A percentile compares a stretch with the other conserved stretches of the same genome.
Conservation (phyloP, 1,139 yeast genomes). For the Suhomyces atakaporum region DNA sequence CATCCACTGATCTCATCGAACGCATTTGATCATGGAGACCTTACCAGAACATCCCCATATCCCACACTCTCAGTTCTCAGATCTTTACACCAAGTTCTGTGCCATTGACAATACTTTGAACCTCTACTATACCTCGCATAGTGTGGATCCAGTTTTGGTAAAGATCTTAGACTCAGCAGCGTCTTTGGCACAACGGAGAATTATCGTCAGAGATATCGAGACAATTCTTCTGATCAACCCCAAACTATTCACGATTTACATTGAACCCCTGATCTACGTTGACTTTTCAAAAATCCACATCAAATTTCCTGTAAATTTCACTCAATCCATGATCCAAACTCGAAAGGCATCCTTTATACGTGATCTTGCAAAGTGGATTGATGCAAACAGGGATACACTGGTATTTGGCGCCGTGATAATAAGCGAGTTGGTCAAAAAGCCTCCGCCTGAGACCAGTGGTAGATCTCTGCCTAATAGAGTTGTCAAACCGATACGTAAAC, state of each 20-base stretch:
- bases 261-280: slow-evolving; percentile 7
- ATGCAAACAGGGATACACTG: slow-evolving; percentile 5
- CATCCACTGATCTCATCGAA: too few species aligned
- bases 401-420: slow-evolving; percentile 4
- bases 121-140: slow-evolving; percentile 31
- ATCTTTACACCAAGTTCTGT: slow-evolving; percentile 14
- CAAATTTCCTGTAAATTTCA: slow-evolving; percentile 13
- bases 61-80: slow-evolving; percentile 7
- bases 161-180: slow-evolving; percentile 25
- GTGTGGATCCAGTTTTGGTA: slow-evolving; percentile 24
- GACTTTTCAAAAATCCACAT: slow-evolving; percentile 12
- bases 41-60: slow-evolving; percentile 8
- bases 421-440: slow-evolving; percentile 7
- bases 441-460: neutral
- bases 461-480: slow-evolving; percentile 22
- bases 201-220: slow-evolving; percentile 21
- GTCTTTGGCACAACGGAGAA: slow-evolving; percentile 18
- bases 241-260: slow-evolving; percentile 18
- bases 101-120: slow-evolving; percentile 29
- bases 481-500: slow-evolving; percentile 21
- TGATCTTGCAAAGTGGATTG: slow-evolving; percentile 15
- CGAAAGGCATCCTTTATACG: slow-evolving; percentile 11
- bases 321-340: slow-evolving; percentile 7
- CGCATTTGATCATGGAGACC: neutral
- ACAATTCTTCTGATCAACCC: slow-evolving; percentile 20